Evolutionary conservation across 345 rosid species (phyloP).

Genomic region (Acer campestre): DNA sequence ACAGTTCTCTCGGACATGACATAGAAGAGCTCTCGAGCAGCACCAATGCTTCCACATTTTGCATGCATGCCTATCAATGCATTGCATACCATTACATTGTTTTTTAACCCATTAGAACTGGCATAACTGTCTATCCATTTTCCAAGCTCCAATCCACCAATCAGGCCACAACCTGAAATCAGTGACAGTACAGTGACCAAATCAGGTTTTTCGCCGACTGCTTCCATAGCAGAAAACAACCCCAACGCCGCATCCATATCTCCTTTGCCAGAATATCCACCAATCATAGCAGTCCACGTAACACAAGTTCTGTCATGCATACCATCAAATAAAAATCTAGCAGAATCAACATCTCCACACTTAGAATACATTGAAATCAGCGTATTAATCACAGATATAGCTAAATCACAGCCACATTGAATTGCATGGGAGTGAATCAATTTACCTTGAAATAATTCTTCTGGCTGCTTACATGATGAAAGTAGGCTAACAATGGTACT

Average conservation of each 20-base stretch:
- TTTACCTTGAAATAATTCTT: slow-evolving; percentile 42
- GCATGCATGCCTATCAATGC: slow-evolving; percentile 70
- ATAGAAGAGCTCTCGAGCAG: slow-evolving; percentile 49
- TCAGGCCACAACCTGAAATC: slow-evolving; percentile 60
- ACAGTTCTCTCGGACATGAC: slow-evolving; percentile 47
- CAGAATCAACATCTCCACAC: slow-evolving; percentile 46
- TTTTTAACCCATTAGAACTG: slow-evolving; percentile 38
- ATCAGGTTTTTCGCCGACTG: slow-evolving; percentile 54
- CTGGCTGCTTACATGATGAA: slow-evolving; percentile 48
- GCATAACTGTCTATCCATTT: slow-evolving; percentile 55
- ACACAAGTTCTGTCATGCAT: slow-evolving; percentile 51
- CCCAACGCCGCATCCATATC: slow-evolving; percentile 56
- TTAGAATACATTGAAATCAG: slow-evolving; percentile 70
- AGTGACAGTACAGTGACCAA: slow-evolving; percentile 57
- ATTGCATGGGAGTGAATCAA: slow-evolving; percentile 61
- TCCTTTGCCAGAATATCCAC: slow-evolving; percentile 71
- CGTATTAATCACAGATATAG: slow-evolving; percentile 45
- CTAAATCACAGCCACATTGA: slow-evolving; percentile 46
- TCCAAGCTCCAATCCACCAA: slow-evolving; percentile 62
- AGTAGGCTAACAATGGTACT: slow-evolving; percentile 60
- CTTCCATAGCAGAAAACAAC: slow-evolving; percentile 52
- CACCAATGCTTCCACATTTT: slow-evolving; percentile 61
- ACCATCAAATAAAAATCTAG: slow-evolving; percentile 55
- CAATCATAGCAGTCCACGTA: slow-evolving; percentile 87
- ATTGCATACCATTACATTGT: slow-evolving; percentile 47